Evolutionary conservation across 2,329 filamentous ascomycete genomes (phyloP).

Genomic region (Fusarium poae): DNA sequence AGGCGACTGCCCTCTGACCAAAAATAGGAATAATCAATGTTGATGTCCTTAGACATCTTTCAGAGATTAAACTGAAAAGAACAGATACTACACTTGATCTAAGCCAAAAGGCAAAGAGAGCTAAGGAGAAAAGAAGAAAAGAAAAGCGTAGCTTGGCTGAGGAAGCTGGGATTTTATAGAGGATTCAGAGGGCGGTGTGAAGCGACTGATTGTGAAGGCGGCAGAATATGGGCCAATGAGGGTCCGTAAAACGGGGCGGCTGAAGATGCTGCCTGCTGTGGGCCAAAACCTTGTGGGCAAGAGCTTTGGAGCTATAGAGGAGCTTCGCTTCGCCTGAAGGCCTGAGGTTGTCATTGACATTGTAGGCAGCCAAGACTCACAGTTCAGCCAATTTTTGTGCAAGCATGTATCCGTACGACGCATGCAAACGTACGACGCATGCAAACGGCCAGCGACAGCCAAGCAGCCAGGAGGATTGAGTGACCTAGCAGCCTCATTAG

Average conservation of each 20-base stretch:
- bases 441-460: background rate
- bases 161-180: constrained; percentile 42
- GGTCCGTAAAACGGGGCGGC: background rate
- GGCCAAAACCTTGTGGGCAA: constrained; percentile 3
- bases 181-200: constrained; percentile 13
- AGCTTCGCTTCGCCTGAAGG: constrained; percentile 1
- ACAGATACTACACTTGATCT: constrained; percentile 98
- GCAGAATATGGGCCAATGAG: constrained; percentile 34
- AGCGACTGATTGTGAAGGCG: constrained; percentile 4
- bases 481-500: background rate
- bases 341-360: background rate
- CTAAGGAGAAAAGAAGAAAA: constrained; percentile 55
- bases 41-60: constrained; percentile 80
- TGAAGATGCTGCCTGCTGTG: constrained; percentile 1
- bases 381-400: background rate
- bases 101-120: constrained; percentile 73
- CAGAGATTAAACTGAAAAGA: constrained; percentile 98
- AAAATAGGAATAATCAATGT: constrained; percentile 84
- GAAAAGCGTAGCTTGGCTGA: constrained; percentile 36
- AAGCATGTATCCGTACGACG: background rate
- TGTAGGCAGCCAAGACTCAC: background rate
- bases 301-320: background rate
- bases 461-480: background rate
- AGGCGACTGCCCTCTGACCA: constrained; percentile 53
- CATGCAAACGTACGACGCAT: background rate